phyloP scores from a whole-genome alignment of 148 eudicot species.

The Camellia granthamiana region DNA sequence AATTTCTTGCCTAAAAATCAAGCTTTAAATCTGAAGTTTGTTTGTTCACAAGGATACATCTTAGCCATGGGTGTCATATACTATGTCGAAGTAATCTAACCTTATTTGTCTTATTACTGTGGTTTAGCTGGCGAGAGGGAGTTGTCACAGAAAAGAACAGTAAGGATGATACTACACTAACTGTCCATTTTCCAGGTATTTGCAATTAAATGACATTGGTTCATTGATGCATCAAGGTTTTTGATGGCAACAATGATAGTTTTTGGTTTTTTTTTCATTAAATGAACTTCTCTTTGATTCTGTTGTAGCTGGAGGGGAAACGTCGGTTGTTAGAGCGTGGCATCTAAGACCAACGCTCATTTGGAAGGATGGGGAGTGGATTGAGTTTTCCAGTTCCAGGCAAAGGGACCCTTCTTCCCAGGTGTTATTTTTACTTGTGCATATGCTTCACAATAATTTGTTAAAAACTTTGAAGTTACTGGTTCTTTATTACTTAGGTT shows the following conservation, averaged over 20 bases:
- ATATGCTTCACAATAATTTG: background rate
- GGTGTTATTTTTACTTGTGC: constrained; percentile 35
- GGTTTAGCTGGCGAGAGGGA: constrained; percentile 92
- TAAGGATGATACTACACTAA: constrained; percentile 68
- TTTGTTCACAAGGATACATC: background rate
- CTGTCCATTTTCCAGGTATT: constrained; percentile 87
- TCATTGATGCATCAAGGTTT: constrained; percentile 5
- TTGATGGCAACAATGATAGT: background rate
- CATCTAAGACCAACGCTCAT: constrained; percentile 72
- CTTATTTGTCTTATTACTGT: constrained; percentile 17
- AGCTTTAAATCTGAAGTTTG: background rate
- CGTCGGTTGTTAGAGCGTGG: constrained; percentile 66
- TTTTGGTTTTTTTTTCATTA: background rate
- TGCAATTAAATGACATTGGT: background rate
- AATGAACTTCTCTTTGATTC: constrained; percentile 4
- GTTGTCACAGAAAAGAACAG: constrained; percentile 65
- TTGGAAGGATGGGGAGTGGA: constrained; percentile 88
- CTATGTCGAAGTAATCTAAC: background rate
- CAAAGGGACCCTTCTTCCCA: constrained; percentile 34
- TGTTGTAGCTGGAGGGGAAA: constrained; percentile 70
- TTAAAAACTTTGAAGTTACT: background rate
- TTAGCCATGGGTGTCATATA: background rate
- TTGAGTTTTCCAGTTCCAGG: constrained; percentile 52
- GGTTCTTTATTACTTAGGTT: background rate
- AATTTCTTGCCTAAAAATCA: background rate